Conservation (phyloP, 345 rosid genomes). For the Atalantia buxifolia region DNA sequence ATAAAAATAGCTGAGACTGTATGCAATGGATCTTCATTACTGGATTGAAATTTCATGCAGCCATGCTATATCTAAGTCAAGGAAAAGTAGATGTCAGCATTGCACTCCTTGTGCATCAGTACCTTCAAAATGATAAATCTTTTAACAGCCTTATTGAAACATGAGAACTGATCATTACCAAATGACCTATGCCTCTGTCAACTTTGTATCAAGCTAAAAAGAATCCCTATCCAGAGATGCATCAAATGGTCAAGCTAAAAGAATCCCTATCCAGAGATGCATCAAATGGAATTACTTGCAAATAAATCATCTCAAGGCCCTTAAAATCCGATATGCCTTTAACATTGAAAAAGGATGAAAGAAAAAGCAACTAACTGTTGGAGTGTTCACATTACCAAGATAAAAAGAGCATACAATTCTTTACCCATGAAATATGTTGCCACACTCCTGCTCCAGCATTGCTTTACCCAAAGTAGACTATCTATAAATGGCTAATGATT, state of each 20-base stretch:
- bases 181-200: constrained; percentile 11
- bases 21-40: not conserved
- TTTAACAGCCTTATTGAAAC: constrained; percentile 12
- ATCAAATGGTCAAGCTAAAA: no score
- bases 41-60: not conserved
- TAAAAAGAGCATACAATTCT: not conserved
- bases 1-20: constrained; percentile 14
- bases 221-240: constrained; percentile 11
- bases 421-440: not conserved
- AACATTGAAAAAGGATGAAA: not conserved
- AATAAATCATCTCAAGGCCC: constrained; percentile 7
- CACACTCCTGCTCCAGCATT: not conserved
- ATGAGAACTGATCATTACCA: constrained; percentile 12
- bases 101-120: not conserved
- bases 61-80: not conserved
- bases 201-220: constrained; percentile 12
- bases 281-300: constrained; percentile 7
- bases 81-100: not conserved
- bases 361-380: not conserved
- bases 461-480: not conserved
- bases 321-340: not conserved
- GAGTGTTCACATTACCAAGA: not conserved
- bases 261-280: no score
- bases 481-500: not conserved
- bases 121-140: constrained; percentile 8